Percentiles rank a stretch among this genome's conserved stretches.
Conservation (phyloP, 2,329 filamentous ascomycete genomes). For the Penicillium sp. region DNA sequence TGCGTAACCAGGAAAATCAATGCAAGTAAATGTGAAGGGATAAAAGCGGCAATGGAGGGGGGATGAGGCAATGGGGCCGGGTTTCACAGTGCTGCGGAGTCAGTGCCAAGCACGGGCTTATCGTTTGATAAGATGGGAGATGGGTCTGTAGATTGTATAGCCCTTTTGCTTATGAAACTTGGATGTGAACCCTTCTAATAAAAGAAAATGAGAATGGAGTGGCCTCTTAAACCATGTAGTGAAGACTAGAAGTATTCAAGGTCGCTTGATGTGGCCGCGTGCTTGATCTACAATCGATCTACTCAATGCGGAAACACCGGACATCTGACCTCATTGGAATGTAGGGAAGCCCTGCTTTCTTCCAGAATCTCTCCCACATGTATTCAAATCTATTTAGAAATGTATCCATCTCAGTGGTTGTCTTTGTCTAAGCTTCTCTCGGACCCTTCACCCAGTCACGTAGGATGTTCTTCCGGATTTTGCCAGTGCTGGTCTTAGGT, state of each 20-base stretch:
- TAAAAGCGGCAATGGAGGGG: constrained; percentile 16
- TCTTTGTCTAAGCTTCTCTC: constrained; percentile 13
- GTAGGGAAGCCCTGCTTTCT: background rate
- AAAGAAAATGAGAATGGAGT: background rate
- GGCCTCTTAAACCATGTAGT: background rate
- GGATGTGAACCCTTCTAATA: background rate
- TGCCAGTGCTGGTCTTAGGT: constrained; percentile 94
- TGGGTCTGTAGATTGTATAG: background rate
- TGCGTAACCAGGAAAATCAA: constrained; percentile 5
- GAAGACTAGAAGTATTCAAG: background rate
- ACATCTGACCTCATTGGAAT: constrained; percentile 8
- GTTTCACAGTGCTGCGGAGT: constrained; percentile 19
- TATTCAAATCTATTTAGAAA: background rate
- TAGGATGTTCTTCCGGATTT: constrained; percentile 89
- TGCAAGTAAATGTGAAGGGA: constrained; percentile 12
- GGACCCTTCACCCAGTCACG: constrained; percentile 67
- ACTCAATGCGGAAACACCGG: background rate
- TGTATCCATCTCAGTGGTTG: background rate
- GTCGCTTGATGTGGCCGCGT: constrained; percentile 12
- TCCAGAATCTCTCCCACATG: background rate
- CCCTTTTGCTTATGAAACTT: background rate
- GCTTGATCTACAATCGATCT: constrained; percentile 5
- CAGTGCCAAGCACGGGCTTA: constrained; percentile 18
- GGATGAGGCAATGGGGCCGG: constrained; percentile 18
- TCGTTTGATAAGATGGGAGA: constrained; percentile 17